phyloP scores from a whole-genome alignment of 768 basidiomycete genomes.

The Agaricus blazei region DNA sequence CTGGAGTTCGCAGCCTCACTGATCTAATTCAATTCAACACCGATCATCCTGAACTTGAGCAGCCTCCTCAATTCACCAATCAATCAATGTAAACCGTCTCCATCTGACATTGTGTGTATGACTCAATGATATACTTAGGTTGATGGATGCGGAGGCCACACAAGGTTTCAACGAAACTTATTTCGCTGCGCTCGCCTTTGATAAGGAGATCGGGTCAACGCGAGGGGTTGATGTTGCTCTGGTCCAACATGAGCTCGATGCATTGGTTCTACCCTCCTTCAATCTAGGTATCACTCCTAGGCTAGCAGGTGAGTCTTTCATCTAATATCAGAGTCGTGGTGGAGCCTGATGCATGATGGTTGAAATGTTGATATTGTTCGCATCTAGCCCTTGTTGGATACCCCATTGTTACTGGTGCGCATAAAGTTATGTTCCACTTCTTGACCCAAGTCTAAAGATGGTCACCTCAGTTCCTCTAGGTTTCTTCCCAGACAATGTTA shows the following conservation, averaged over 20 bases:
- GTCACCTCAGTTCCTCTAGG: conserved; percentile 48
- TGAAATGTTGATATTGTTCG: conserved; percentile 9
- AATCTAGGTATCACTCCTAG: conserved; percentile 31
- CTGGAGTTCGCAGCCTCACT: conserved; percentile 49
- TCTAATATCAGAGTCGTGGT: background rate
- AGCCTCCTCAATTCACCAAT: conserved; percentile 30
- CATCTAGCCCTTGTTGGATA: conserved; percentile 54
- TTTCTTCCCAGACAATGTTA: conserved; percentile 46
- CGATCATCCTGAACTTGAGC: conserved; percentile 45
- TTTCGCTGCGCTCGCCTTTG: conserved; percentile 37
- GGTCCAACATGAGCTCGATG: conserved; percentile 41
- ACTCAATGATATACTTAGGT: conserved; percentile 16
- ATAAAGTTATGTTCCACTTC: no score
- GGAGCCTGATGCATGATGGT: background rate
- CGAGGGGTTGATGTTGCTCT: conserved; percentile 51
- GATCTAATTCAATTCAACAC: conserved; percentile 58
- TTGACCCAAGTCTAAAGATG: background rate
- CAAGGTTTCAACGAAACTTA: conserved; percentile 39
- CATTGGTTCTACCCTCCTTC: conserved; percentile 43
- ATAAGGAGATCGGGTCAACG: conserved; percentile 43
- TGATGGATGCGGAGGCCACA: conserved; percentile 34
- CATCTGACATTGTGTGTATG: background rate
- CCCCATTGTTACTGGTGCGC: conserved; percentile 57
- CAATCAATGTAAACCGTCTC: conserved; percentile 27
- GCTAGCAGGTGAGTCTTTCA: conserved; percentile 23